Base-by-base conservation (phyloP, 2,329 filamentous ascomycete species). In the Teratosphaeria nubilosa region DNA sequence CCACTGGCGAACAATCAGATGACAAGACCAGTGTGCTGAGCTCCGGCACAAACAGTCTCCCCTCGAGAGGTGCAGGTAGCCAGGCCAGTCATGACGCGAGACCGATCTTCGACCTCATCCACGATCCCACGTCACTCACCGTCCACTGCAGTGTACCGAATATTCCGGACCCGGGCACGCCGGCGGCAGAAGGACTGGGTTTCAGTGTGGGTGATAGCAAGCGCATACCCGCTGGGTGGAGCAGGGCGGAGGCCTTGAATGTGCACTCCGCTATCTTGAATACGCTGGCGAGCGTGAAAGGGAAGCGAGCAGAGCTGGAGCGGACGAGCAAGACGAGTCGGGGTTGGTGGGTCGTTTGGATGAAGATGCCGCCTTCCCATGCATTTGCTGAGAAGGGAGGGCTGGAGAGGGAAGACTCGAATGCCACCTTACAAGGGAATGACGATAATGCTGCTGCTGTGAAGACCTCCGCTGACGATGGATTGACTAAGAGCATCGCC, bases 301-400 rank as follows among this genome's bases (percentile, higher is more conserved):
- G 70, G 24, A 71, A 71, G 1, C 62, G 69, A 1, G 68, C 73
- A 9, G 82, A 86, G 60, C 73, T 81, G 6, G 84, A 86, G 65
- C 76, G 81, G 32, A 85, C 81, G 0, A 81, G 80, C 69, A 86
- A 86, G 70, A 86, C 83, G 0, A 78, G 72, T 51, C 77, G 83
- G n/a, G 82, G 82, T 6, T 86, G 83, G 83, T 86, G 84, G 84
- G 77, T 86, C 1, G 79, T 85, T 24, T 86, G 84, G 83, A 79
- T 86, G 70, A 77, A 81, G 9, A 70, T 85, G 31, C 74, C 74
- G 5, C 66, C 69, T 16, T 65, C 68, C 2, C 32, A 59, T 13
- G 51, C 55, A 55, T 52, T 54, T 24, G 45, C 58, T n/a, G 25
- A 58, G n/a, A 31, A 57, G 13, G 41, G 22, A 20, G 41, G 7